Conservation (phyloP, 2,329 filamentous ascomycete genomes). For the Sporothrix variecibatus region DNA sequence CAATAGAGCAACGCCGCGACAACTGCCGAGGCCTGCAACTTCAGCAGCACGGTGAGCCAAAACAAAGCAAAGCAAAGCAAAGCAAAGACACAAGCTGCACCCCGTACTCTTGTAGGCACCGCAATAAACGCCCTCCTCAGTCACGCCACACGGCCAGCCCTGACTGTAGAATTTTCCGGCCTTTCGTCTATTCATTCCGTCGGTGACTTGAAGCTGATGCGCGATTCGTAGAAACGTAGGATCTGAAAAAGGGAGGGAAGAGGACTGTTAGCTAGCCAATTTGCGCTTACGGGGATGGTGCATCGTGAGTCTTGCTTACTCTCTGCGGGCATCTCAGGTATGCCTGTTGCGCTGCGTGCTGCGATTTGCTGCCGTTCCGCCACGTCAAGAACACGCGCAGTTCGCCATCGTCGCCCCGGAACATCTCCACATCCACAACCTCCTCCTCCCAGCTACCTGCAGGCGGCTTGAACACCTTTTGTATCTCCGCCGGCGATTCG, state of each 20-base stretch:
- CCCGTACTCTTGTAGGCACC: background rate
- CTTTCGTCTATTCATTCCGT: background rate
- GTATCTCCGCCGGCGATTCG: slow-evolving; percentile 48
- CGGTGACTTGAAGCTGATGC: slow-evolving; percentile 46
- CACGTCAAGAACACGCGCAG: slow-evolving; percentile 71
- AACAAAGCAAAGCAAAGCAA: background rate
- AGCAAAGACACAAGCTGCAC: background rate
- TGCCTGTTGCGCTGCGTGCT: slow-evolving; percentile 67
- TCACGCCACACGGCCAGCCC: background rate
- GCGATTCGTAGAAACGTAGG: slow-evolving; percentile 61
- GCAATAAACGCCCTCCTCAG: background rate
- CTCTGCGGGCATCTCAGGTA: slow-evolving; percentile 79
- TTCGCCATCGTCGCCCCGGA: slow-evolving; percentile 64
- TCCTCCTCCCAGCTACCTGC: slow-evolving; percentile 76
- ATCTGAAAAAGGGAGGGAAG: slow-evolving; percentile 45
- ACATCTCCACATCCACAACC: slow-evolving; percentile 69
- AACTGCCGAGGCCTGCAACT: background rate
- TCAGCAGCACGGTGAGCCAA: background rate
- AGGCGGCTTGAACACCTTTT: slow-evolving; percentile 63
- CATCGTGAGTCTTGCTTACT: slow-evolving; percentile 43
- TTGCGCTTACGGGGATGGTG: background rate
- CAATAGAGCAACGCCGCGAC: background rate
- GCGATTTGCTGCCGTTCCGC: slow-evolving; percentile 72
- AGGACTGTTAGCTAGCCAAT: background rate
- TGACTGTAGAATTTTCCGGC: background rate